phyloP scores from a whole-genome alignment of 306 rosid species.

The Cicer judaicum region DNA sequence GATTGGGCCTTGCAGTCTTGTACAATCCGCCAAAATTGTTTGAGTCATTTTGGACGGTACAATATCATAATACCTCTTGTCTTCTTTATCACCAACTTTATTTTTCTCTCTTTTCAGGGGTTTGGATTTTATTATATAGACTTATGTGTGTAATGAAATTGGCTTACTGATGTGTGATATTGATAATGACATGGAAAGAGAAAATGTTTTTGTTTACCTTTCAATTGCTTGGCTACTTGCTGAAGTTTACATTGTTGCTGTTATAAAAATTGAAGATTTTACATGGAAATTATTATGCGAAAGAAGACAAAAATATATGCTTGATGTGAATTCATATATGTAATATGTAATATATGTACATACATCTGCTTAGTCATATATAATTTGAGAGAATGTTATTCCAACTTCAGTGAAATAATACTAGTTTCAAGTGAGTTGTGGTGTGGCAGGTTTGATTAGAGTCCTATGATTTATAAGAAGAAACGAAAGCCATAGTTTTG shows the following conservation, averaged over 20 bases:
- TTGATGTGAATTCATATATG: not conserved
- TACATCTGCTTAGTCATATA: not conserved
- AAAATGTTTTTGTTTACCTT: not conserved
- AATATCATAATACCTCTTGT: constrained; percentile 39
- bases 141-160: constrained; percentile 10
- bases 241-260: constrained; percentile 1
- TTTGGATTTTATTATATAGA: not conserved
- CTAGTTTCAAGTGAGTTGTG: constrained; percentile 25
- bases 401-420: constrained; percentile 15
- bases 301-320: constrained; percentile 6
- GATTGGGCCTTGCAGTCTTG: constrained; percentile 74
- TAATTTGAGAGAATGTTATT: constrained; percentile 7
- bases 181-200: constrained; percentile 8
- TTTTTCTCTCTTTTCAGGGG: not conserved
- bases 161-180: not conserved
- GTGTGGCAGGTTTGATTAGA: not conserved
- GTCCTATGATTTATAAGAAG: not conserved
- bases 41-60: constrained; percentile 88
- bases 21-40: constrained; percentile 87
- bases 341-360: not conserved
- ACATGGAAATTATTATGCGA: not conserved
- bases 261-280: not conserved
- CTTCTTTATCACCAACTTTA: constrained; percentile 27
- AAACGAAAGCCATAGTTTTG: not conserved
- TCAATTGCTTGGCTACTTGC: constrained; percentile 23